Base-by-base conservation (phyloP, 169 alveolate species). In the Babesia ovata region DNA sequence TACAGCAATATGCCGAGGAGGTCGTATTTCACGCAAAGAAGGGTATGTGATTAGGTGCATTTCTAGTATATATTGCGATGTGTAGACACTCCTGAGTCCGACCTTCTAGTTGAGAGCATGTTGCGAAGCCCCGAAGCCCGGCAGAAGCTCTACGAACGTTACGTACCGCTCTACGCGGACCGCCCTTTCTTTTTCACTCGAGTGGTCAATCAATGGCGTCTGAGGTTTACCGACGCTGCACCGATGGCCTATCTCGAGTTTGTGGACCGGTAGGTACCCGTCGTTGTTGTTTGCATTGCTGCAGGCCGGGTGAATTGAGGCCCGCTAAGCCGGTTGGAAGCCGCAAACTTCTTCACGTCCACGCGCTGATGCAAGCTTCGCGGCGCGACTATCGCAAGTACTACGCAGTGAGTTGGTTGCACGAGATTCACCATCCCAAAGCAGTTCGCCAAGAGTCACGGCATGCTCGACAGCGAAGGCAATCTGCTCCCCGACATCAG, bases 1-100 rank as follows among this genome's bases (percentile, higher is more conserved):
- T 93, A 39, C 96, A 93, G 84, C 96, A 93, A 54, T 93, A 91
- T 69, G 94, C 95, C 16, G 96, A 93, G 62, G 96, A 93, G 65
- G 70, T 93, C 63, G 75, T 93, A 1, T 89, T 74, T 63, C 91
- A 89, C 42, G 95, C 96, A 6, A 93, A 92, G 69, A 83, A 79
- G 58, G 90, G 95, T 86, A 71, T 39, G 67, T 61, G 8, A 24
- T 29, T 12, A 11, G 28, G 22, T 9, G 14, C 24, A 14, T 12
- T 8, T n/a, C 0, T 46, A 2, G 26, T 16, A 3, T 11, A 10
- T 29, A 53, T 13, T 21, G 42, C 12, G 13, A 52, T 44, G 53
- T 56, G 33, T 66, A 65, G 85, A 58, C 52, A 54, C 53, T 19
- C 62, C 45, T 26, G 87, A 86, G 42, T 79, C 91, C 48, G 88